Percentiles rank a stretch among this genome's conserved stretches.
Conservation (phyloP, 2,329 filamentous ascomycete species). For the Chaetomium sp. region DNA sequence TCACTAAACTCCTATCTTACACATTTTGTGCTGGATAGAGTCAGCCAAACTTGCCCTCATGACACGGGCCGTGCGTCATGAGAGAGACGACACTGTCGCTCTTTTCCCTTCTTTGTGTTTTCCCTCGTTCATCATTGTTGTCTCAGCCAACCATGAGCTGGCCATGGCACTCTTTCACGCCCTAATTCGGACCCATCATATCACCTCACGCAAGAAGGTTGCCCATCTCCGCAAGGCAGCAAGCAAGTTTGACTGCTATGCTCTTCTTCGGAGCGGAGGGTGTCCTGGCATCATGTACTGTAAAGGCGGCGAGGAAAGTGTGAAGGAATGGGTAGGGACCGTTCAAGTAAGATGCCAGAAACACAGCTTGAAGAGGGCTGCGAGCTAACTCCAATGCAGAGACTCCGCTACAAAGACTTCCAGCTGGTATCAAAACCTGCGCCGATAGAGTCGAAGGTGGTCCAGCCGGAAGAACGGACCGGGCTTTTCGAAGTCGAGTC, state of each 20-base stretch:
- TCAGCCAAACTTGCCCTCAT: background rate
- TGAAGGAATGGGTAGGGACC: constrained; percentile 64
- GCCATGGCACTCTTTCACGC: constrained; percentile 46
- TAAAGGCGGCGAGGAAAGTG: constrained; percentile 58
- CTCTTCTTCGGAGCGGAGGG: constrained; percentile 67
- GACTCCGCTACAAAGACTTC: constrained; percentile 72
- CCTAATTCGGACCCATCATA: constrained; percentile 77
- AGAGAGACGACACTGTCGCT: background rate
- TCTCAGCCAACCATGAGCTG: background rate
- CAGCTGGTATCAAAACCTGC: constrained; percentile 61
- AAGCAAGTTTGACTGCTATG: constrained; percentile 60
- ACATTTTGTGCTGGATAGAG: background rate
- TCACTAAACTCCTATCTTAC: background rate
- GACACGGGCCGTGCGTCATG: background rate
- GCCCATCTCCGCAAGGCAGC: constrained; percentile 64
- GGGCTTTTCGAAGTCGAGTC: constrained; percentile 61
- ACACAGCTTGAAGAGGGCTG: background rate
- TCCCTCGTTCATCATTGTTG: background rate
- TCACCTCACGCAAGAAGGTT: constrained; percentile 76
- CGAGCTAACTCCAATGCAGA: constrained; percentile 42
- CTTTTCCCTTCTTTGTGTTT: background rate
- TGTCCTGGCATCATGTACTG: constrained; percentile 80
- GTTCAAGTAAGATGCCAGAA: constrained; percentile 46
- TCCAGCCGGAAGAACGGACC: constrained; percentile 2
- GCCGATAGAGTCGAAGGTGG: constrained; percentile 27